Conservation (phyloP, 257 asterid genomes). For the Gardenia jasminoides region DNA sequence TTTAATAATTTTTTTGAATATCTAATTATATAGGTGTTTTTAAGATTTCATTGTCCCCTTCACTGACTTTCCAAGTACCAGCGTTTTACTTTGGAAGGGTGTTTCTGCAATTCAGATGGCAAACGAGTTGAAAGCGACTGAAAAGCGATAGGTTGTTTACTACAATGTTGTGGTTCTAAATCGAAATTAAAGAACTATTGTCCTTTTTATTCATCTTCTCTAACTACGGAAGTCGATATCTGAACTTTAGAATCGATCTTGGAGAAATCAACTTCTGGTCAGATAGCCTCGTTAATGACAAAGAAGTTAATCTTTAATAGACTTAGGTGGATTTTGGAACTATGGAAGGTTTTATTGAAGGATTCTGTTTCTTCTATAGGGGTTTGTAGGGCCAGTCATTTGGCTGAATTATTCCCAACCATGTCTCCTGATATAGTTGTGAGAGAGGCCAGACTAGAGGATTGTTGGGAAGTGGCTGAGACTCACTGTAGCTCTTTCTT, state of each 20-base stretch:
- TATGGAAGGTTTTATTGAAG: not conserved
- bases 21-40: not conserved
- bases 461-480: slow-evolving; percentile 98
- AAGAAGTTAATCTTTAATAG: too few relatives aligned
- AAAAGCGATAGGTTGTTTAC: not conserved
- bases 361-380: slow-evolving; percentile 30
- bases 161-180: too few relatives aligned
- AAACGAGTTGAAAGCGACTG: not conserved
- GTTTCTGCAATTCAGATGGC: not conserved
- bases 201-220: too few relatives aligned
- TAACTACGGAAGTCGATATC: too few relatives aligned
- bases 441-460: slow-evolving; percentile 91
- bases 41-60: not conserved
- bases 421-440: slow-evolving; percentile 70
- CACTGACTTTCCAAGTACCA: too few relatives aligned
- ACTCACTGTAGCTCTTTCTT: slow-evolving; percentile 94
- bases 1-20: not conserved
- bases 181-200: too few relatives aligned
- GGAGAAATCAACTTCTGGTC: too few relatives aligned
- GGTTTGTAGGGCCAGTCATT: slow-evolving; percentile 71
- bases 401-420: slow-evolving; percentile 70
- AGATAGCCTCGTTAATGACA: too few relatives aligned
- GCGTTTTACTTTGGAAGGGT: not conserved
- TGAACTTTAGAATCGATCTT: too few relatives aligned
- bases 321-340: not conserved